Base-by-base conservation (phyloP, 768 basidiomycete genomes). In the Trametes cubensis region DNA sequence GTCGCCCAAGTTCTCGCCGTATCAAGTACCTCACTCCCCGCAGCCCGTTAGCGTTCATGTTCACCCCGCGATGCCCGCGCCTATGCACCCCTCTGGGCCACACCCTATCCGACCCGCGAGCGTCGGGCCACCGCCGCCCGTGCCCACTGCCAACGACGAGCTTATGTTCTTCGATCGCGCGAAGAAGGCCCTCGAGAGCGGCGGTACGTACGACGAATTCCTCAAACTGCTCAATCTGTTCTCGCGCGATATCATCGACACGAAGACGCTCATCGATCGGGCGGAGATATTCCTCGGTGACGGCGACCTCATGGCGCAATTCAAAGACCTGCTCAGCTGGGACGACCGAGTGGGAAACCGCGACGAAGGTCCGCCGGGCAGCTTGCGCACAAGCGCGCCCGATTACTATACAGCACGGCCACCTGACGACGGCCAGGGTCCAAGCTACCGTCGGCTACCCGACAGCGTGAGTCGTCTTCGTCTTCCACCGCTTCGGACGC, bases 111-210 rank as follows among this genome's bases (percentile, higher is more conserved):
- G 39, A 40, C 65, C 62, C 8, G 47, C 61, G 14, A 60, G 59
- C 50, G 55, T 53, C 4, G 58, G 57, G 10, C 39, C 59, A 39
- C 28, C 58, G 52, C 45, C 49, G 44, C 38, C 58, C 30, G 25
- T 59, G 56, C 64, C 57, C 51, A 34, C 58, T 52, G 62, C 58
- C 76, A 23, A 70, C 84, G 90, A 93, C 62, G 94, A 97, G 70
- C 83, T 95, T 34, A 78, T 90, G 14, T 98, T 98, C 81, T 98
- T 98, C 71, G 97, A 98, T 71, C 86, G 92, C 44, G 92, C 94
- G 65, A 96, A 91, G 75, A 88, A 87, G 66, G 79, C 85, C 0
- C 75, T 94, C 8, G 92, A 92, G 71, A 84, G 79, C 72, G 82
- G 85, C 62, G 90, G 90, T 55, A 81, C 85, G 40, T 94, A 92